Evolutionary conservation across 169 alveolate species (phyloP).

Genomic region (Plasmodium inui): DNA sequence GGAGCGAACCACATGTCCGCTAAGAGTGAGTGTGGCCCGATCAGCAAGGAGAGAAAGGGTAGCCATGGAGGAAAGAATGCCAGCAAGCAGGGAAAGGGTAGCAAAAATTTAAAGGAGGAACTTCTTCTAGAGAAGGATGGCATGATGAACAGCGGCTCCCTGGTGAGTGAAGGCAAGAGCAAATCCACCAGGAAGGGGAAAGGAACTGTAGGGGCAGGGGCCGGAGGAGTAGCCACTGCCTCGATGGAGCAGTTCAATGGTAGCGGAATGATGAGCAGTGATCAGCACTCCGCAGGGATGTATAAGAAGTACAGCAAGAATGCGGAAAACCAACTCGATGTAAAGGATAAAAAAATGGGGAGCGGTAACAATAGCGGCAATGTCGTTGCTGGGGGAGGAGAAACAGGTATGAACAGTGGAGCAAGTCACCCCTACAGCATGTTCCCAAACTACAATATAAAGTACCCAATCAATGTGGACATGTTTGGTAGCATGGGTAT

Average conservation of each 20-base stretch:
- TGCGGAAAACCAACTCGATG: not conserved
- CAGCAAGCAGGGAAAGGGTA: not conserved
- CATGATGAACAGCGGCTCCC: slow-evolving; percentile 2
- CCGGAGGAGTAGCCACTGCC: not conserved
- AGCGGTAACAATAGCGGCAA: not conserved
- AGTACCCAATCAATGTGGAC: slow-evolving; percentile 47
- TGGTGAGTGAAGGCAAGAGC: not conserved
- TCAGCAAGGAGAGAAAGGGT: slow-evolving; percentile 1
- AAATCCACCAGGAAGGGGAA: not conserved
- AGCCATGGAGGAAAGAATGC: not conserved
- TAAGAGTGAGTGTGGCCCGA: not conserved
- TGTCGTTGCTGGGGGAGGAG: not conserved
- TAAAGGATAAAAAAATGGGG: slow-evolving; percentile 4
- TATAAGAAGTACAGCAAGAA: slow-evolving; percentile 17
- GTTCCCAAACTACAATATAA: slow-evolving; percentile 59
- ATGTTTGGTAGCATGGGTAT: slow-evolving; percentile 26
- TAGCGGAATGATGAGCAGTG: slow-evolving; percentile 16
- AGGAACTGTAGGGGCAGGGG: not conserved
- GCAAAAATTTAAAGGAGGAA: not conserved
- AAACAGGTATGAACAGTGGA: not conserved
- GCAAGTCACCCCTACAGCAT: slow-evolving; percentile 17
- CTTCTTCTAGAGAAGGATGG: not conserved
- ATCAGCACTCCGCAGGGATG: not conserved
- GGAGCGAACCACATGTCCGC: not conserved
- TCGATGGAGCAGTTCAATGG: not conserved